These are phyloP conservation scores for Boletus insuetus DNA, from an alignment of 768 basidiomycete species.

Conservation along the genomic window DNA sequence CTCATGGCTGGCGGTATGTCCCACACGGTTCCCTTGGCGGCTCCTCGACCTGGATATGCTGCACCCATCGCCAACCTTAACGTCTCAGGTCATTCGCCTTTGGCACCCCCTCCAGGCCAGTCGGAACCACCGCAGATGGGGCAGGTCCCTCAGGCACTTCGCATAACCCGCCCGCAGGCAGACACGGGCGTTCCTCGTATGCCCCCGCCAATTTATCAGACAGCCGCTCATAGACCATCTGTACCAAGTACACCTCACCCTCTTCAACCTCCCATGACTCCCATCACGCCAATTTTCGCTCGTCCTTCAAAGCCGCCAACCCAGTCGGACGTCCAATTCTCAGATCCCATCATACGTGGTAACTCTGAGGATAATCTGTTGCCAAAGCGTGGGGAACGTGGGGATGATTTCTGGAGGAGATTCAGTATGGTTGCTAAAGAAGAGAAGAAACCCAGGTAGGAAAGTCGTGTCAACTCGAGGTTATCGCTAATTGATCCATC, in stretches of 20 bases:
- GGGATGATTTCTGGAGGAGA: conserved; percentile 84
- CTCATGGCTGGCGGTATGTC: conserved; percentile 39
- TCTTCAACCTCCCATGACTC: conserved; percentile 71
- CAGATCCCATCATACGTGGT: conserved; percentile 61
- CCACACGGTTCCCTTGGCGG: conserved; percentile 49
- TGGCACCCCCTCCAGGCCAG: conserved; percentile 33
- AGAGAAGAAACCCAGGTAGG: conserved; percentile 52
- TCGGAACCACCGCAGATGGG: conserved; percentile 27
- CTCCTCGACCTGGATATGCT: conserved; percentile 73
- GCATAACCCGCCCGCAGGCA: conserved; percentile 16
- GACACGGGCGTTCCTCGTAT: conserved; percentile 23
- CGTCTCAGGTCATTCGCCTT: conserved; percentile 47
- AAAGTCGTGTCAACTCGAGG: background rate
- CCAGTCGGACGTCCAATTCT: conserved; percentile 47
- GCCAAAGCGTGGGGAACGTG: conserved; percentile 65
- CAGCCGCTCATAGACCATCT: conserved; percentile 28
- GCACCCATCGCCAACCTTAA: conserved; percentile 66
- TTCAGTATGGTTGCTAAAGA: conserved; percentile 83
- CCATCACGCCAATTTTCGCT: conserved; percentile 75
- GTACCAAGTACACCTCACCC: conserved; percentile 66
- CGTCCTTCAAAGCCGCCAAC: conserved; percentile 47
- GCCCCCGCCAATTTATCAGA: conserved; percentile 33
- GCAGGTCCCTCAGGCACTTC: conserved; percentile 29
- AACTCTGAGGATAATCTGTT: conserved; percentile 65
- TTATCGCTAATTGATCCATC: background rate